These are phyloP conservation scores for Leccinum imitatum DNA, from an alignment of 768 basidiomycete genomes.

Conservation along the genomic window DNA sequence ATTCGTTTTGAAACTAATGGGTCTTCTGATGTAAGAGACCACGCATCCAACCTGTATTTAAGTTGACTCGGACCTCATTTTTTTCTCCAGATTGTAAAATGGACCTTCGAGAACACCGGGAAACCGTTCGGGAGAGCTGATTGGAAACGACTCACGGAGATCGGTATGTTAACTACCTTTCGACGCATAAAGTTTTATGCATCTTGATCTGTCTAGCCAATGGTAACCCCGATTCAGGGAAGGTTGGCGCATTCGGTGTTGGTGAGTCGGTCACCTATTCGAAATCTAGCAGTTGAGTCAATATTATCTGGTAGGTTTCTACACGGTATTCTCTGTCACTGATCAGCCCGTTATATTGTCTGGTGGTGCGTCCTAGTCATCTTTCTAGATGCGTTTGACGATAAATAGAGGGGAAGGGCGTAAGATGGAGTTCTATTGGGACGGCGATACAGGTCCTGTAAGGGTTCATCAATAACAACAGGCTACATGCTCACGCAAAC, in stretches of 20 bases:
- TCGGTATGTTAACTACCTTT: constrained; percentile 46
- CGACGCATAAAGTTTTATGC: not conserved
- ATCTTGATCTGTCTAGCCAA: constrained; percentile 50
- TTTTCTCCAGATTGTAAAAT: constrained; percentile 24
- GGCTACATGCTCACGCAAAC: constrained; percentile 1
- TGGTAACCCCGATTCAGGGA: constrained; percentile 92
- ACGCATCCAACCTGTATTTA: too few relatives aligned
- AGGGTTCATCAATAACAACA: constrained; percentile 36
- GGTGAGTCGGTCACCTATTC: constrained; percentile 38
- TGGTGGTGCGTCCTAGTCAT: constrained; percentile 44
- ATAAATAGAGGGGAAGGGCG: constrained; percentile 44
- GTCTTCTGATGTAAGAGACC: constrained; percentile 27
- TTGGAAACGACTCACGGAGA: constrained; percentile 88
- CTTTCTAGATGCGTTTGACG: constrained; percentile 17
- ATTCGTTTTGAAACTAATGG: constrained; percentile 67
- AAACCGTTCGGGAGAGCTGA: constrained; percentile 79
- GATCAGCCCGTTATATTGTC: constrained; percentile 77
- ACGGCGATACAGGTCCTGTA: constrained; percentile 59
- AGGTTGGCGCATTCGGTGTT: constrained; percentile 91
- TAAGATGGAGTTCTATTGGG: constrained; percentile 96
- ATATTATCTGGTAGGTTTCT: constrained; percentile 48
- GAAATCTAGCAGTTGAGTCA: constrained; percentile 20
- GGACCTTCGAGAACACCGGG: constrained; percentile 48
- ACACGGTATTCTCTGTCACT: constrained; percentile 76
- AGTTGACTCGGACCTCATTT: not conserved